These are phyloP conservation scores for Achaetomium macrosporum DNA, from an alignment of 2,329 filamentous ascomycete species.

Conservation along the genomic window DNA sequence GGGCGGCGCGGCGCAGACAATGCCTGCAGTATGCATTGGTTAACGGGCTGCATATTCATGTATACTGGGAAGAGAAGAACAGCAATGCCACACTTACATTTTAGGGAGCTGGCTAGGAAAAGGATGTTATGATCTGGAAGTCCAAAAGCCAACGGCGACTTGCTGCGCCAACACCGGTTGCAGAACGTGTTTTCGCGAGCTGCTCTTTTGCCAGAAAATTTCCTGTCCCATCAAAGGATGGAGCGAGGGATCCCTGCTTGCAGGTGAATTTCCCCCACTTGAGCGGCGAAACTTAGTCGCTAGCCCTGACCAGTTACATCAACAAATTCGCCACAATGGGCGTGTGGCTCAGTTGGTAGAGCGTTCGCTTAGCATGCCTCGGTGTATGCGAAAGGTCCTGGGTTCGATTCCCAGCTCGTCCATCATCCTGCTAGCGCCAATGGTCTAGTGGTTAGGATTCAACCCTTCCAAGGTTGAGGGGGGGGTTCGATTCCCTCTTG, in stretches of 20 bases:
- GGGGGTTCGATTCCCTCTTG: conserved; percentile 21
- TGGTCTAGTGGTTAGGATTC: conserved; percentile 23
- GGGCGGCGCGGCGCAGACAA: conserved; percentile 30
- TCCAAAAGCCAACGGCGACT: background rate
- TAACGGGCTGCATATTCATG: background rate
- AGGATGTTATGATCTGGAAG: background rate
- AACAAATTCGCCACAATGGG: conserved; percentile 9
- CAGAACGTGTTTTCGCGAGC: too few species aligned
- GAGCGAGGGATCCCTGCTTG: background rate
- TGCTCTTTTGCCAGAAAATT: background rate
- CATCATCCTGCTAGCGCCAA: conserved; percentile 17
- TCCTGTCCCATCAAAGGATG: background rate
- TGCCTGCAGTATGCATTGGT: conserved; percentile 24
- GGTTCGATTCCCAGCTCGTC: conserved; percentile 23
- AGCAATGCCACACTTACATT: conserved; percentile 1
- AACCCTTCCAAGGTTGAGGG: conserved; percentile 21
- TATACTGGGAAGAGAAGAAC: background rate
- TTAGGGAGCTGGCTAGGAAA: background rate
- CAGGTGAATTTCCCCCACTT: too few species aligned
- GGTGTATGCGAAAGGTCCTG: conserved; percentile 19
- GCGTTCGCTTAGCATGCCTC: conserved; percentile 21
- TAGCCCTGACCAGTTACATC: background rate
- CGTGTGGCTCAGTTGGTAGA: conserved; percentile 23
- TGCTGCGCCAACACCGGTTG: too few species aligned
- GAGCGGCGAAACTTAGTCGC: too few species aligned